phyloP scores from a whole-genome alignment of 2,329 filamentous ascomycete genomes.

The Penicillium sp. region DNA sequence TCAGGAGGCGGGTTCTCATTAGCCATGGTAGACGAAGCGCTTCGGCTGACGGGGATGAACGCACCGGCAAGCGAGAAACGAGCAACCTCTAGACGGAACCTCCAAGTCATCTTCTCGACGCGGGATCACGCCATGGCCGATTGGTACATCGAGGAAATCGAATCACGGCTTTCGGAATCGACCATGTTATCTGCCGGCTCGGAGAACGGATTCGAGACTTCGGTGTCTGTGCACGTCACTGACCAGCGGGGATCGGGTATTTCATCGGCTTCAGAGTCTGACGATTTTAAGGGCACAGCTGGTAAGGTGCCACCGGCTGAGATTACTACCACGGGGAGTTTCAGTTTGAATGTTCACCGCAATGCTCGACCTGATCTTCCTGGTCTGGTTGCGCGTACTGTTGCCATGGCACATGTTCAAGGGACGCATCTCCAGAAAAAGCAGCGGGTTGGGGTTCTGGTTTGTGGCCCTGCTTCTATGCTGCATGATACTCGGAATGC shows the following conservation, averaged over 20 bases:
- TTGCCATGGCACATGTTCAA: slow-evolving; percentile 13
- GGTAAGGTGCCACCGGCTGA: slow-evolving; percentile 16
- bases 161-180: slow-evolving; percentile 21
- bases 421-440: slow-evolving; percentile 10
- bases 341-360: slow-evolving; percentile 23
- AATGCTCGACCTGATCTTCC: slow-evolving; percentile 39
- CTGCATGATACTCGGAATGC: slow-evolving; percentile 50
- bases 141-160: slow-evolving; percentile 27
- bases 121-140: slow-evolving; percentile 23
- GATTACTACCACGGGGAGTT: slow-evolving; percentile 19
- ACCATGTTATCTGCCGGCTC: slow-evolving; percentile 12
- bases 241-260: slow-evolving; percentile 6
- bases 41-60: slow-evolving; percentile 18
- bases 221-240: slow-evolving; percentile 28
- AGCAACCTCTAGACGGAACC: slow-evolving; percentile 4
- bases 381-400: slow-evolving; percentile 23
- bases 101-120: slow-evolving; percentile 26
- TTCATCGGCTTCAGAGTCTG: slow-evolving; percentile 9
- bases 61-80: slow-evolving; percentile 3
- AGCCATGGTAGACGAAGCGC: slow-evolving; percentile 50
- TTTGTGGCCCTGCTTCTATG: slow-evolving; percentile 51
- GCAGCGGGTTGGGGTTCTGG: slow-evolving; percentile 35
- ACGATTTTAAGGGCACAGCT: slow-evolving; percentile 4
- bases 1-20: slow-evolving; percentile 57
- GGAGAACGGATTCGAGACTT: slow-evolving; percentile 20